Percentiles rank a stretch among this genome's conserved stretches.
Evolutionary conservation across 805 yeast species (phyloP).

Genomic region (Lipomyces spencermartinsiae): DNA sequence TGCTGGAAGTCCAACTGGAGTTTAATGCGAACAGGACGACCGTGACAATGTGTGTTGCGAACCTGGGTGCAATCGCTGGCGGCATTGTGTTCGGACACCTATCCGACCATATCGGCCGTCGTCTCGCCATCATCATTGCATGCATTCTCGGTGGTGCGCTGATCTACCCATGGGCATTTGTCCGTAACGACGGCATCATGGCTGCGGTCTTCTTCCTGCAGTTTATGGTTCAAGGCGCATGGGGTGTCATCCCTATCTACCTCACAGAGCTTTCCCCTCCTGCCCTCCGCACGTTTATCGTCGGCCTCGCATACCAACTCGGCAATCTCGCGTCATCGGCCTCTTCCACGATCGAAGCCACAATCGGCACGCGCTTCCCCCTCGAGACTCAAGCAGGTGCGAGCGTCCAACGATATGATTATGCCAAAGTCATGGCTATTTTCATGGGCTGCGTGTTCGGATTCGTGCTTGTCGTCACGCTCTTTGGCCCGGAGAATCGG

Average conservation of each 20-base stretch:
- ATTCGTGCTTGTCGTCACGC: slow-evolving; percentile 54
- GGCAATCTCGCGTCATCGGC: slow-evolving; percentile 78
- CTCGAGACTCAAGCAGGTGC: slow-evolving; percentile 38
- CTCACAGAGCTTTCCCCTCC: slow-evolving; percentile 71
- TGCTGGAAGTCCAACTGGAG: slow-evolving; percentile 60
- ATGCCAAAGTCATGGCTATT: slow-evolving; percentile 74
- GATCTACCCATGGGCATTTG: slow-evolving; percentile 67
- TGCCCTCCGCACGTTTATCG: slow-evolving; percentile 64
- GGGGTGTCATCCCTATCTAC: slow-evolving; percentile 75
- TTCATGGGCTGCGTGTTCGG: slow-evolving; percentile 71
- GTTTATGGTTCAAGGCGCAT: slow-evolving; percentile 71
- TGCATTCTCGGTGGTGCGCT: slow-evolving; percentile 63
- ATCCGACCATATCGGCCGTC: slow-evolving; percentile 65
- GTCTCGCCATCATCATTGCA: slow-evolving; percentile 60
- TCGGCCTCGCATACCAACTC: slow-evolving; percentile 70
- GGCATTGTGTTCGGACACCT: slow-evolving; percentile 65
- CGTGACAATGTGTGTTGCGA: slow-evolving; percentile 66
- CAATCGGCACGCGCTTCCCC: slow-evolving; percentile 61
- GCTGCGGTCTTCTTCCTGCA: slow-evolving; percentile 69
- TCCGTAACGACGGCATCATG: slow-evolving; percentile 52
- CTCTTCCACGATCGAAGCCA: slow-evolving; percentile 71
- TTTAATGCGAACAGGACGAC: slow-evolving; percentile 57
- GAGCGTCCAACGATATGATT: slow-evolving; percentile 51
- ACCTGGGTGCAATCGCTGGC: slow-evolving; percentile 71
- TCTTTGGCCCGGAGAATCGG: slow-evolving; percentile 58